A percentile compares a stretch with the other conserved stretches of the same genome.
Evolutionary conservation across 2,329 filamentous ascomycete genomes (phyloP).

Genomic region (Hypoxylon sp.): DNA sequence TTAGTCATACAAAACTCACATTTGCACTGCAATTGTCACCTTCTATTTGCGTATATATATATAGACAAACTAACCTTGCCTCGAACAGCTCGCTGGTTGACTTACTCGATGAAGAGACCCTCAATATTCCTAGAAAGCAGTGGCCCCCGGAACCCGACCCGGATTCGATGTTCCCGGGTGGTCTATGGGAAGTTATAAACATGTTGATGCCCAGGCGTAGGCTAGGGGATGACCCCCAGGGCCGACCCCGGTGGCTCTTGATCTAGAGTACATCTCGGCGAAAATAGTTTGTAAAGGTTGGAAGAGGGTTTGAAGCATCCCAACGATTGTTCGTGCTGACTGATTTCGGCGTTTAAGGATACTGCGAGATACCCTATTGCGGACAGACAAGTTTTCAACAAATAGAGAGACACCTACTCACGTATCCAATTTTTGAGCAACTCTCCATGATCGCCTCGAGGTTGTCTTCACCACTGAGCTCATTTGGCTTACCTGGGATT

Average conservation of each 20-base stretch:
- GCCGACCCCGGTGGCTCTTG: neutral
- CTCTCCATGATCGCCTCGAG: neutral
- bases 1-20: neutral
- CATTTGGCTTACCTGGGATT: neutral
- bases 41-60: neutral
- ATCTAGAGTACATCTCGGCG: neutral
- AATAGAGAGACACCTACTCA: neutral
- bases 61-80: conserved; percentile 9
- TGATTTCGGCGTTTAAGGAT: conserved; percentile 31
- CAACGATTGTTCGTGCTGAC: neutral
- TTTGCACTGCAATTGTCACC: neutral
- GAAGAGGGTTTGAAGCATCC: neutral
- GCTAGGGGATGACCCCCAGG: neutral
- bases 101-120: conserved; percentile 44
- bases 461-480: neutral
- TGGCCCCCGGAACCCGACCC: conserved; percentile 50
- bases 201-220: conserved; percentile 41
- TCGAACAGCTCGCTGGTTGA: conserved; percentile 46
- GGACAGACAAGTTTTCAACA: neutral
- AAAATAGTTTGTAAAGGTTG: neutral
- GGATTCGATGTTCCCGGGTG: conserved; percentile 45
- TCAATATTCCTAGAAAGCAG: conserved; percentile 31
- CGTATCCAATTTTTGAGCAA: neutral
- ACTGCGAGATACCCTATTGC: conserved; percentile 31
- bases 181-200: conserved; percentile 51